phyloP scores from a whole-genome alignment of 2,329 filamentous ascomycete species.

The Fusarium subtropicale region DNA sequence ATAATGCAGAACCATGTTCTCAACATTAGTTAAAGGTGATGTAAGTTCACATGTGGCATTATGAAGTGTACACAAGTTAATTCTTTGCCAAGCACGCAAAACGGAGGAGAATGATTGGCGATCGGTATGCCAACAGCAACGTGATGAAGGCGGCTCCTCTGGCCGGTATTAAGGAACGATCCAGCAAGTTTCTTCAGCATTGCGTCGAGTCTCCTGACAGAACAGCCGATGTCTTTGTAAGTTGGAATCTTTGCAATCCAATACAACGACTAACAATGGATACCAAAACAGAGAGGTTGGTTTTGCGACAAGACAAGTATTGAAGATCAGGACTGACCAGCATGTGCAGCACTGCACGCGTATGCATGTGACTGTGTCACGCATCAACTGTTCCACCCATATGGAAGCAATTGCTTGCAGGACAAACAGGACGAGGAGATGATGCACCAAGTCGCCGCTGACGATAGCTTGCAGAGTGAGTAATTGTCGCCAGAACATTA shows the following conservation, averaged over 20 bases:
- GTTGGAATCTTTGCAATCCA: slow-evolving; percentile 24
- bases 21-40: slow-evolving; percentile 65
- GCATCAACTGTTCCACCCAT: slow-evolving; percentile 75
- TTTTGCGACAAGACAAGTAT: background rate
- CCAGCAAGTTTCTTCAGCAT: slow-evolving; percentile 64
- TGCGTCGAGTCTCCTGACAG: slow-evolving; percentile 59
- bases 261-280: slow-evolving; percentile 18
- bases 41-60: slow-evolving; percentile 51
- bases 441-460: slow-evolving; percentile 76
- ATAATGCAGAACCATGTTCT: slow-evolving; percentile 67
- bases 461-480: slow-evolving; percentile 74
- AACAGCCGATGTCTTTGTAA: slow-evolving; percentile 71
- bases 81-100: slow-evolving; percentile 64
- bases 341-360: slow-evolving; percentile 64
- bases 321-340: slow-evolving; percentile 30
- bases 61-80: slow-evolving; percentile 1
- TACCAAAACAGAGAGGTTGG: slow-evolving; percentile 48
- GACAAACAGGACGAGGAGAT: slow-evolving; percentile 68
- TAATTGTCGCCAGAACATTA: slow-evolving; percentile 4
- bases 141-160: slow-evolving; percentile 68
- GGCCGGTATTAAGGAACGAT: slow-evolving; percentile 67
- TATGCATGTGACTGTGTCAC: slow-evolving; percentile 78
- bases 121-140: slow-evolving; percentile 76
- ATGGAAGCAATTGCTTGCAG: slow-evolving; percentile 70
- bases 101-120: slow-evolving; percentile 71